Evolutionary conservation across 306 rosid species (phyloP), one percentile per base, ranked within the genome.

Genomic region (Mucuna pruriens): DNA sequence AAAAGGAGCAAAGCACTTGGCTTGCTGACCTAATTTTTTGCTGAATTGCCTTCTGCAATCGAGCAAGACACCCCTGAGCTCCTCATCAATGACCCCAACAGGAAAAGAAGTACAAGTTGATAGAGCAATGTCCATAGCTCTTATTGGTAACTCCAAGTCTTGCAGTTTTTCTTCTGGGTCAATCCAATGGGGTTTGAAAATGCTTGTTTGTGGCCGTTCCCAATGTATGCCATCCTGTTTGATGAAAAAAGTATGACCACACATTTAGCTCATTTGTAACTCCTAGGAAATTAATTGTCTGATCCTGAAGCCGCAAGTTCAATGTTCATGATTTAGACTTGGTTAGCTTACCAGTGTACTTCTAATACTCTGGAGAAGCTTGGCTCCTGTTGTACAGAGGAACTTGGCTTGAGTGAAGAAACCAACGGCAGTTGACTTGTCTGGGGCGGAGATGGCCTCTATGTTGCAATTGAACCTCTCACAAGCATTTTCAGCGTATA

Each of bases 41-140:
- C 71, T 78, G 40, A 87, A 17, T 15, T 89, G 83, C 67, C 54
- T 51, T 83, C 73, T 84, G 65, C 82, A 83, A 39, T 71, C 33
- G 46, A 44, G 82, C 54, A 91, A 63, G 42, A 82, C 75, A 57
- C 76, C 72, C 72, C 78, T 87, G 54, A 92, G 84, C 51, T 84
- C 88, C 25, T 87, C 92, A 57, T 90, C 88, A 16, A 86, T 80
- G 77, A 78, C 60, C 33, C 81, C 77, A 36, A 78, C 66, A n/a
- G 87, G 87, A 65, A 79, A 79, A 3, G 90, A 79, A 80, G 84
- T 15, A 73, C 70, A 82, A 16, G 75, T 83, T 22, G 91, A 86
- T 58, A 90, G 58, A 70, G 97, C 97, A 55, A 87, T 81, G 61
- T 85, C 92, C 92, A 93, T 93, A 45, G 95, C 97, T 63, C 86